Conservation (phyloP, 371 early-diverging fungal genomes). For the Apophysomyces elegans region DNA sequence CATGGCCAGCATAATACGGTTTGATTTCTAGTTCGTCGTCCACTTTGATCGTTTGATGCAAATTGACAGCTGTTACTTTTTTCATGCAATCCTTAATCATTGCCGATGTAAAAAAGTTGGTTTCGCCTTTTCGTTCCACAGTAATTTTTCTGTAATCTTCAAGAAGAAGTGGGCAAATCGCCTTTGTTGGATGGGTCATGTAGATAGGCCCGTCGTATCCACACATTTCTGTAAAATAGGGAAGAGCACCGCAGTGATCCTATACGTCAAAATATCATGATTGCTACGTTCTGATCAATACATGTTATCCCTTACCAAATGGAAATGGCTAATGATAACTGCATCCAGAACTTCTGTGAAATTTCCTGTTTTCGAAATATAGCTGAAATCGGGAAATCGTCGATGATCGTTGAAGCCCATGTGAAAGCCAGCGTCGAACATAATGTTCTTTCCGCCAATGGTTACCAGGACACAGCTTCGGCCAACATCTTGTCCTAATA, state of each 20-base stretch:
- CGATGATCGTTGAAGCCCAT: slow-evolving; percentile 98
- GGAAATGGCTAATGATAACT: slow-evolving; percentile 95
- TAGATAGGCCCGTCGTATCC: slow-evolving; percentile 96
- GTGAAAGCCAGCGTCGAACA: slow-evolving; percentile 96
- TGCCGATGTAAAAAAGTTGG: slow-evolving; percentile 83
- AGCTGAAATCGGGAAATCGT: slow-evolving; percentile 98
- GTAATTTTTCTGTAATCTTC: slow-evolving; percentile 93
- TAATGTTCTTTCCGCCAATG: slow-evolving; percentile 88
- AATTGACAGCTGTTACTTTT: slow-evolving; percentile 87
- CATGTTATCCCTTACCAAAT: slow-evolving; percentile 49
- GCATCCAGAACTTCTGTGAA: slow-evolving; percentile 89
- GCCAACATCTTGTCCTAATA: slow-evolving; percentile 86
- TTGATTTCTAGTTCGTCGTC: slow-evolving; percentile 86
- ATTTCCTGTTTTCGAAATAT: slow-evolving; percentile 84
- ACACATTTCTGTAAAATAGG: slow-evolving; percentile 94
- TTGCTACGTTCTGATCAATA: not conserved
- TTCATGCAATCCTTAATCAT: slow-evolving; percentile 90
- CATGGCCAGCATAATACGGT: slow-evolving; percentile 98
- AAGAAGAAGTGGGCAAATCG: slow-evolving; percentile 90
- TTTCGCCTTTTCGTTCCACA: slow-evolving; percentile 85
- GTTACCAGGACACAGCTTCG: slow-evolving; percentile 91
- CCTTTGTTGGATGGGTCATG: slow-evolving; percentile 97
- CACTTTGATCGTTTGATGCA: slow-evolving; percentile 88
- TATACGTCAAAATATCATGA: not conserved
- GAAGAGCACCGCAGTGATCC: slow-evolving; percentile 97